Base-by-base conservation (phyloP, 1,139 yeast genomes). In the Diutina ranongensis region DNA sequence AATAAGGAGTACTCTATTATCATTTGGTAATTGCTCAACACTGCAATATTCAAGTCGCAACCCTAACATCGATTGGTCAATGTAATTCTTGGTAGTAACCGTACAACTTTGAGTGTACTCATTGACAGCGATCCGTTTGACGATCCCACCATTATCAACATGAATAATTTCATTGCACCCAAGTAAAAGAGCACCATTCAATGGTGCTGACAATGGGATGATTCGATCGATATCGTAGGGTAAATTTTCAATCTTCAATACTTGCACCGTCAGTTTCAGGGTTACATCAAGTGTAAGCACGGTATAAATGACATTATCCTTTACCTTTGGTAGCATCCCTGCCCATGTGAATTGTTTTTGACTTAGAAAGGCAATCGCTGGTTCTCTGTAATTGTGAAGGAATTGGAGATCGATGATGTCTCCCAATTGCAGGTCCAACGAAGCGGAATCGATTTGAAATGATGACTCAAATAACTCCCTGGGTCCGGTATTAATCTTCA, bases 91-190 rank as follows among this genome's bases (percentile, higher is more conserved):
- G 16, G 68, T 67, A 44, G 79, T 66, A 5, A 72, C 67, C 0
- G 89, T 76, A 38, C 71, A 68, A 28, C 68, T 64, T 1, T 69
- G 55, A 15, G 79, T 74, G 53, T 64, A 82, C 48, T 69, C 65
- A 57, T 85, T 86, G 4, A 83, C 78, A 1, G 83, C 80, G 1
- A 83, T 67, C 35, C 89, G 83, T 53, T 78, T 75, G 1, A 73
- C 61, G 22, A 83, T 75, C 9, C 97, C 97, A 2, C 94, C 80
- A 46, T 86, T 79, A 57, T 88, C 96, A 20, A 88, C 74, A 58
- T 86, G 94, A 16, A 87, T 65, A 15, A 89, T 55, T 53, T 83
- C 87, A 57, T 89, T 88, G 28, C 83, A 73, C 1, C 97, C 97
- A 8, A 85, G 48, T 19, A 88, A 60, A 15, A 88, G 64, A 41